phyloP scores from a whole-genome alignment of 352 stramenopile genomes.

The Phytophthora pluvialis region DNA sequence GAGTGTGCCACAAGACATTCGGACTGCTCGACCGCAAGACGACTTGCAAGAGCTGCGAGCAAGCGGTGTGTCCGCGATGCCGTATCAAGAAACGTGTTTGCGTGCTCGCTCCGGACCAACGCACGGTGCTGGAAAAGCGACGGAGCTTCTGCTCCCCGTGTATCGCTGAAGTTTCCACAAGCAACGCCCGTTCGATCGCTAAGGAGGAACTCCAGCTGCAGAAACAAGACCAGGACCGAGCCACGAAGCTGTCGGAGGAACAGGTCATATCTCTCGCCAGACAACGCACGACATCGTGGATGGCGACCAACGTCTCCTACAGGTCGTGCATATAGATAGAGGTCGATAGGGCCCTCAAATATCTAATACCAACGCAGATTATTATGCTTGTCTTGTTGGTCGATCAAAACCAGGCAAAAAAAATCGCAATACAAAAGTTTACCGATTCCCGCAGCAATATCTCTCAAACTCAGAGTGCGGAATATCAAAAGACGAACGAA shows the following conservation, averaged over 20 bases:
- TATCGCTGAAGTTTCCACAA: constrained; percentile 21
- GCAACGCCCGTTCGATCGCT: constrained; percentile 26
- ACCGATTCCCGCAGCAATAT: too few species aligned
- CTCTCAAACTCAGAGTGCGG: too few species aligned
- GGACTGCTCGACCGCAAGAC: constrained; percentile 31
- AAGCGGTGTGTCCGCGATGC: constrained; percentile 33
- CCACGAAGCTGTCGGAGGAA: constrained; percentile 2
- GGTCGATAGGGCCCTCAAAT: too few species aligned
- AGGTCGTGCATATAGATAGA: constrained; percentile 19
- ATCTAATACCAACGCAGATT: background rate
- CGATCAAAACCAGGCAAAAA: too few species aligned
- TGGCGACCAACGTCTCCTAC: constrained; percentile 16
- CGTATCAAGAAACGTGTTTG: constrained; percentile 36
- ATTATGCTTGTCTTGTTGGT: background rate
- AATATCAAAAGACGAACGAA: too few species aligned
- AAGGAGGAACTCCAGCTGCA: constrained; percentile 26
- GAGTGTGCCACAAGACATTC: constrained; percentile 30
- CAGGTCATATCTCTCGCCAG: constrained; percentile 7
- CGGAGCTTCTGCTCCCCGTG: constrained; percentile 34
- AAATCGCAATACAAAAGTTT: too few species aligned
- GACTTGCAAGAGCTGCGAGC: constrained; percentile 33
- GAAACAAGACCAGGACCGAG: constrained; percentile 9
- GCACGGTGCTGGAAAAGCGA: constrained; percentile 23
- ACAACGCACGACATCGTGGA: constrained; percentile 29
- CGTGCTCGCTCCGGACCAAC: constrained; percentile 15